These are phyloP conservation scores for Fragaria nilgerrensis DNA, from an alignment of 306 rosid species.

Conservation along the genomic window DNA sequence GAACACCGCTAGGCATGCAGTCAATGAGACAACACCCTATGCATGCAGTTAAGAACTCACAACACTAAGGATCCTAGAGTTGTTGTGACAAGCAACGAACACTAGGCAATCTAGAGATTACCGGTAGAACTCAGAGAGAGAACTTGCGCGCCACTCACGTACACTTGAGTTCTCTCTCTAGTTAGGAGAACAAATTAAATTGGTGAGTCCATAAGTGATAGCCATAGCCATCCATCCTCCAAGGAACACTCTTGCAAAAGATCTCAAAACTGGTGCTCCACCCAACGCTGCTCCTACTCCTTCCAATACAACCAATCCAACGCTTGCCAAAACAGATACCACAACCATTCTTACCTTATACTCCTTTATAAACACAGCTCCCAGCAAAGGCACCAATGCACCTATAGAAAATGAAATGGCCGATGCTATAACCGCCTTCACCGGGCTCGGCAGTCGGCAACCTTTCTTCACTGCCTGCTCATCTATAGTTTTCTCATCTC, in stretches of 20 bases:
- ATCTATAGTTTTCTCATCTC: not conserved
- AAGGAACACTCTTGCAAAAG: conserved; percentile 36
- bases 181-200: conserved; percentile 30
- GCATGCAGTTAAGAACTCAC: too few relatives aligned
- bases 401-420: conserved; percentile 53
- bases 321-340: conserved; percentile 38
- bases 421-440: conserved; percentile 52
- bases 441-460: conserved; percentile 46
- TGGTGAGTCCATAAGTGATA: conserved; percentile 53
- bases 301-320: conserved; percentile 47
- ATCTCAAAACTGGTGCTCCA: conserved; percentile 30
- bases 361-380: conserved; percentile 38
- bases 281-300: conserved; percentile 41
- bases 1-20: too few relatives aligned
- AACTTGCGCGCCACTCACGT: too few relatives aligned
- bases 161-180: too few relatives aligned
- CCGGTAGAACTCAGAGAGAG: too few relatives aligned
- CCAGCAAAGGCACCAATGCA: conserved; percentile 44
- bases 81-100: too few relatives aligned
- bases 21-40: too few relatives aligned
- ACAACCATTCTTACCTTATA: conserved; percentile 37
- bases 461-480: not conserved
- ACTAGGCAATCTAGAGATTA: too few relatives aligned
- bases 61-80: too few relatives aligned
- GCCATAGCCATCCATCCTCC: conserved; percentile 69